Evolutionary conservation across 306 rosid species (phyloP), one percentile per base, ranked within the genome.

Genomic region (Datisca glomerata): DNA sequence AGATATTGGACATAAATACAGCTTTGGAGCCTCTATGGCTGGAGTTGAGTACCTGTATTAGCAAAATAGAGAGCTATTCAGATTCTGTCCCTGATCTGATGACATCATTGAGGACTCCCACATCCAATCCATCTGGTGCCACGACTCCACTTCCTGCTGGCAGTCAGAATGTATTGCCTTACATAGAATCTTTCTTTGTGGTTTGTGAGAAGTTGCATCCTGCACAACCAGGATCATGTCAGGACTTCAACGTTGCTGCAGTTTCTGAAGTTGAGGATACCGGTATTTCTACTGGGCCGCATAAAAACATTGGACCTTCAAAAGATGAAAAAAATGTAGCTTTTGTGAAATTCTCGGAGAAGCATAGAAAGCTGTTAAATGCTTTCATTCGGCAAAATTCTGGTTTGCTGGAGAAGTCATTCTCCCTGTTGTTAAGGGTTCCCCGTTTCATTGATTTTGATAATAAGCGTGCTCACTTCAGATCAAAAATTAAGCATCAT

Each of bases 321-420:
- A 87, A 71, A 72, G 96, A 87, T 40, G 96, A 87, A 61, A 87
- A 87, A 46, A 74, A 82, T 41, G 52, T 68, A 54, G 76, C 89
- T 43, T 79, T 87, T 21, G 68, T 77, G 48, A 87, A 80, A 74
- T 87, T 87, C 57, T 82, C 96, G 2, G 96, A 87, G 75, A 87
- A 82, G 75, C 96, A 87, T 47, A 65, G 94, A 78, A 87, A 87
- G 59, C 65, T 87, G 55, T 60, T 87, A 16, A 87, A 87, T 71
- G 85, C 96, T 64, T 87, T 87, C 44, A 71, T 87, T 60, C 78
- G 96, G 62, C 96, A 87, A 75, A 82, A 82, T 70, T 87, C 96
- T 28, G 94, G 87, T 23, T 72, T 87, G 78, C 81, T 87, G 51
- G 96, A 87, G 62, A 87, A 87, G 47, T 87, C 96, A 21, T 74